Evolutionary conservation across 140 eudicot species (phyloP), one percentile per base, ranked within the genome.

Genomic region (Bidens hawaiensis): DNA sequence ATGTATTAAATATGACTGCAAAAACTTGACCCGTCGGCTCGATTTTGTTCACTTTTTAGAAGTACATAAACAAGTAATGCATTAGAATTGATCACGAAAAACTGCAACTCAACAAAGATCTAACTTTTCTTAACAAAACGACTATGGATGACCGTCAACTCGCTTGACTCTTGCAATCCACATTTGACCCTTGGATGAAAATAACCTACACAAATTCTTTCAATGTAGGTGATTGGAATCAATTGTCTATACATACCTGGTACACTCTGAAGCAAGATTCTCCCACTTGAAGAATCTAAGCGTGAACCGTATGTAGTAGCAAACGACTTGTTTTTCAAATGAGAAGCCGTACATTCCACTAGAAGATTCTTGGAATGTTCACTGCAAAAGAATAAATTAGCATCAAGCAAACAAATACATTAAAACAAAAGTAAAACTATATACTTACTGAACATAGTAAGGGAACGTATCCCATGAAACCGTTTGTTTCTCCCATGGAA

Each of bases 381-480:
- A 70, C 99, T 93, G 79, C 25, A 53, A 74, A 23, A 60, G 51
- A 6, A 74, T 38, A 40, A 26, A 50, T 63, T 16, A 61, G 64
- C 61, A 53, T 19, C 66, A 33, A 13, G 54, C 6, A 64, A 52
- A 22, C 13, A 38, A 51, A 36, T 25, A 59, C 14, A 1, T 43
- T 41, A 10, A 59, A n/a, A 55, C 19, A 50, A 30, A 41, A 38
- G 15, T 42, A 21, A 30, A 13, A 64, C 19, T 2, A 17, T 19
- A 15, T 78, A 76, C 64, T 71, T 72, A 93, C 99, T 85, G 83
- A 41, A 93, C 67, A 70, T 75, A 77, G 62, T 93, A 93, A 26
- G 99, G 99, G 71, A 93, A 93, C n/a, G 94, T 78, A 23, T 83
- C 86, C 96, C 96, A 93, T 45, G 99, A 82, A 63, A 93, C 87